These are phyloP conservation scores for Aspergillus thermomutatus DNA, from an alignment of 2,329 filamentous ascomycete genomes.

Conservation along the genomic window DNA sequence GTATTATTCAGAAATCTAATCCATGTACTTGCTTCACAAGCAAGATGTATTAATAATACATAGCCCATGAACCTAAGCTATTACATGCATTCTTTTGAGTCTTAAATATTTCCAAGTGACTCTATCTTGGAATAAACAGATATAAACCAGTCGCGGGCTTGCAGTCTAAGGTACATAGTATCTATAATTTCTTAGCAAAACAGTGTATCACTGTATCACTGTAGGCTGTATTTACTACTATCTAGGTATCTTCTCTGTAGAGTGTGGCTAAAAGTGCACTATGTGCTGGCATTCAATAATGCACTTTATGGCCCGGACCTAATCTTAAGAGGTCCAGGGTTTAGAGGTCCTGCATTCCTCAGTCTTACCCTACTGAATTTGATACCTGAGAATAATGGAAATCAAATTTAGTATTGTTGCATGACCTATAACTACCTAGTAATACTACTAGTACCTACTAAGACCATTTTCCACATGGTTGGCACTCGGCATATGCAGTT, in stretches of 20 bases:
- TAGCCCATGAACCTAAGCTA: too few species aligned
- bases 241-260: background rate
- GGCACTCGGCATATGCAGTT: conserved; percentile 32
- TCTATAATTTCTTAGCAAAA: too few species aligned
- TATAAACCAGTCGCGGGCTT: too few species aligned
- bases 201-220: too few species aligned
- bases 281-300: background rate
- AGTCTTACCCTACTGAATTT: background rate
- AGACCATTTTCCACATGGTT: conserved; percentile 26
- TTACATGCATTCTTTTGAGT: too few species aligned
- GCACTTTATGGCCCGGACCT: background rate
- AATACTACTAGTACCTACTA: background rate
- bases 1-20: background rate
- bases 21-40: background rate
- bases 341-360: background rate
- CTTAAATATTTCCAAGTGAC: too few species aligned
- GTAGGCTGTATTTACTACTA: background rate
- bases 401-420: background rate
- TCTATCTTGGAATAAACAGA: too few species aligned
- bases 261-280: background rate
- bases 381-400: background rate
- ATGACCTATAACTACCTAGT: background rate
- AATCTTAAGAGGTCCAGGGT: background rate
- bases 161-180: too few species aligned
- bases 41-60: background rate